Evolutionary conservation across 495 filamentous ascomycete genomes (phyloP).

Genomic region (Aspergillus affinis): DNA sequence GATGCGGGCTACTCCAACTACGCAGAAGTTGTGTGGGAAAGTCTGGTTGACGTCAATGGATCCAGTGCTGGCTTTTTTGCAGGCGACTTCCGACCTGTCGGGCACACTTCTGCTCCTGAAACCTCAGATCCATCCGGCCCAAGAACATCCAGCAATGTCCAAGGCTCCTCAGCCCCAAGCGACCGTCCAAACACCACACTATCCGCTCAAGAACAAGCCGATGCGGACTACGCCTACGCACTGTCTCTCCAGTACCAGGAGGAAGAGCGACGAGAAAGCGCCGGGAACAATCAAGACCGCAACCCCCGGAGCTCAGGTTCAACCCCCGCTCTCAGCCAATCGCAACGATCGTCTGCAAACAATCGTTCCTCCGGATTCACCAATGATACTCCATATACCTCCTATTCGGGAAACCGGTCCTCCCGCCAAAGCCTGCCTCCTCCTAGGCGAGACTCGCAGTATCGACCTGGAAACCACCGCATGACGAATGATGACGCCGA

Average conservation of each 20-base stretch:
- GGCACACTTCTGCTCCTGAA: constrained; percentile 42
- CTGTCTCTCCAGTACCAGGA: constrained; percentile 49
- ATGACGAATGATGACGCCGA: constrained; percentile 41
- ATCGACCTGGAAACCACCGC: constrained; percentile 31
- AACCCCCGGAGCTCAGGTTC: constrained; percentile 7
- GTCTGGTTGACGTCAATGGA: constrained; percentile 84
- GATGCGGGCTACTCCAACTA: constrained; percentile 87
- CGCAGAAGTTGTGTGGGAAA: constrained; percentile 95
- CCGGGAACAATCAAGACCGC: constrained; percentile 8
- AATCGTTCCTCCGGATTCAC: background rate
- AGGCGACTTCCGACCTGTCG: constrained; percentile 86
- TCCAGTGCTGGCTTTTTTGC: constrained; percentile 78
- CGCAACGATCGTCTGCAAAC: background rate
- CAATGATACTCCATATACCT: background rate
- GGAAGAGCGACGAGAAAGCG: constrained; percentile 35
- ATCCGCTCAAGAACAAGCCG: constrained; percentile 45
- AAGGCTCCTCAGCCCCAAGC: constrained; percentile 4
- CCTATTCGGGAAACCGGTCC: background rate
- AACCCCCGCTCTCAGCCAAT: constrained; percentile 9
- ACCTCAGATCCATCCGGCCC: constrained; percentile 26
- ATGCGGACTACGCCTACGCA: constrained; percentile 51
- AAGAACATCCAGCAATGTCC: constrained; percentile 29
- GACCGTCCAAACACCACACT: constrained; percentile 17
- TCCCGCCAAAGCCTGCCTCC: constrained; percentile 15
- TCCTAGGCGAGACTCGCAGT: constrained; percentile 14